Base-by-base conservation (phyloP, 2,329 filamentous ascomycete species). In the Aspergillus unguis region DNA sequence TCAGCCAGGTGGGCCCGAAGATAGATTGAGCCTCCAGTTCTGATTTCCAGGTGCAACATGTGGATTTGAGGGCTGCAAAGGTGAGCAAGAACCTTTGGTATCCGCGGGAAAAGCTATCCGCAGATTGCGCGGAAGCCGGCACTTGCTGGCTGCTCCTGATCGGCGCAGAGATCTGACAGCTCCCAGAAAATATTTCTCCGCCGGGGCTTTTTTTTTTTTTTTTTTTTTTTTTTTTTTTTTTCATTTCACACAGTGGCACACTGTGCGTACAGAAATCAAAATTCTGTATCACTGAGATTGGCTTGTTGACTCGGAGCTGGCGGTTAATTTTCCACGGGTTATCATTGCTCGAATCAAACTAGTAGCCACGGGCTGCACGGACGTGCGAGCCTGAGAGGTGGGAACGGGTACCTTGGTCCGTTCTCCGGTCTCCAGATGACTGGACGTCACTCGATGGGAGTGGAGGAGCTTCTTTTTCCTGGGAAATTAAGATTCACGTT, bases 1-100 rank as follows among this genome's bases (percentile, higher is more conserved):
- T 54, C 56, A 54, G 44, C 31, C 11, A 17, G 27, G 57, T 50
- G 57, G 52, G 53, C 45, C 54, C 53, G 44, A 54, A 58, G 58
- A 56, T 52, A 38, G 32, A 52, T 44, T 56, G 41, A 54, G 41
- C 37, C 37, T 48, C 29, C 23, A 23, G 28, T 35, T 48, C 36
- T 40, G 27, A 43, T 32, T 32, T 29, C 28, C 17, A 17, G 17
- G 17, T 17, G 17, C 17, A 17, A 17, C 17, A 17, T 17, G 17
- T 17, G 17, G 17, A 17, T 17, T 17, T 17, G 17, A 17, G 17
- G 17, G 17, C 17, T 17, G 17, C 17, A 17, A 17, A 17, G 17
- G 17, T 17, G 17, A 17, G 17, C 17, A 17, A 17, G 17, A 17
- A 17, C 17, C 17, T 17, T 17, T 17, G 17, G 17, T 17, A 17